Evolutionary conservation across 2,329 filamentous ascomycete genomes (phyloP).

Genomic region (Pyricularia sp.): DNA sequence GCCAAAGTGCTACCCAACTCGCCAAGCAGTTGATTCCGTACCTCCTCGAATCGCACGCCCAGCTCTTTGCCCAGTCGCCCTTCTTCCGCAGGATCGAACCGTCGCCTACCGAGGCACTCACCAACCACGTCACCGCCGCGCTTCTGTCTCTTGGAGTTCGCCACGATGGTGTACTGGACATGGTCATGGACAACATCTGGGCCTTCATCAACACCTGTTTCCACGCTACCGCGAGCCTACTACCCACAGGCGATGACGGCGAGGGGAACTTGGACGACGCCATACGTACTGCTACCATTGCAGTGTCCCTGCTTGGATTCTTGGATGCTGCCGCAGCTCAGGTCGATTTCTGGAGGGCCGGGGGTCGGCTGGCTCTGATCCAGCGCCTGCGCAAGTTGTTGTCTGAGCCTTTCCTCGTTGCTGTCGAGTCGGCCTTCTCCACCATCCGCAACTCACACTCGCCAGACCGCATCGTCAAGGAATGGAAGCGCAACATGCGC

Average conservation of each 20-base stretch:
- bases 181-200: constrained; percentile 53
- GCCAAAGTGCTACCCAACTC: constrained; percentile 64
- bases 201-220: constrained; percentile 61
- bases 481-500: constrained; percentile 79
- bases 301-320: constrained; percentile 81
- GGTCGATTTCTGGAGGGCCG: constrained; percentile 66
- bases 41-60: constrained; percentile 69
- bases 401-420: constrained; percentile 72
- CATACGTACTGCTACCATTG: constrained; percentile 58
- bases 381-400: constrained; percentile 59
- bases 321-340: constrained; percentile 68
- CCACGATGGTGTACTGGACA: constrained; percentile 54
- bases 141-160: constrained; percentile 68
- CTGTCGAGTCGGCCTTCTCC: constrained; percentile 80
- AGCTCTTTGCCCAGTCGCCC: constrained; percentile 66
- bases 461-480: constrained; percentile 51
- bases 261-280: constrained; percentile 53
- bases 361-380: constrained; percentile 61
- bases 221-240: constrained; percentile 42
- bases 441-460: constrained; percentile 70
- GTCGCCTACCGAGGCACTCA: constrained; percentile 76
- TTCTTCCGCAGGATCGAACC: constrained; percentile 73
- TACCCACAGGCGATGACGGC: constrained; percentile 38
- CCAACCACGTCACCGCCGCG: constrained; percentile 65
- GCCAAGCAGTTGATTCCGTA: constrained; percentile 72